These are phyloP conservation scores for Acanthamoeba royreba DNA, from an alignment of 208 protist genomes.

Conservation along the genomic window DNA sequence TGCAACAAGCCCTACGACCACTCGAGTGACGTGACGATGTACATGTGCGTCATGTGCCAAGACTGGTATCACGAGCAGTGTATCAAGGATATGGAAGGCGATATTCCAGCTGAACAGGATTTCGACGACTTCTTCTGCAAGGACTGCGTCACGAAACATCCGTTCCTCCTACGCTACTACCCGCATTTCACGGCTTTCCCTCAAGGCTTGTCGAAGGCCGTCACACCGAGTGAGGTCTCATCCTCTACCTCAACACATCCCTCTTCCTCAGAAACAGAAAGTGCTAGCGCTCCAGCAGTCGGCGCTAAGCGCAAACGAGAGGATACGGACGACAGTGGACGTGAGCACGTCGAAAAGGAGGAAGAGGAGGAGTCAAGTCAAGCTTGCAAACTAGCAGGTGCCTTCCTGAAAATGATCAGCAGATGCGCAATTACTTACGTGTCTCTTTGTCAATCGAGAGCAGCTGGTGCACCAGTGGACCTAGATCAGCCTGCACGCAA, in stretches of 20 bases:
- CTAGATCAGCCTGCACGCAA: neutral
- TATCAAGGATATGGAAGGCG: neutral
- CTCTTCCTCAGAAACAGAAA: neutral
- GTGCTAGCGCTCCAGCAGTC: neutral
- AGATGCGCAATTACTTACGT: too few species aligned
- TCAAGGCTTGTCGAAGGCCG: neutral
- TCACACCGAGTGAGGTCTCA: neutral
- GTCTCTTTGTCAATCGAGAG: too few species aligned
- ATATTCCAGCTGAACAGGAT: neutral
- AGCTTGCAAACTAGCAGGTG: neutral
- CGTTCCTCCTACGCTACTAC: neutral
- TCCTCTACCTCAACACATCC: neutral
- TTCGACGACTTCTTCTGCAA: conserved; percentile 9
- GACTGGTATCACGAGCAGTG: conserved; percentile 9
- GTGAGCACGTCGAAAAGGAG: neutral
- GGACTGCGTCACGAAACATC: neutral
- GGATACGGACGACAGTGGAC: neutral
- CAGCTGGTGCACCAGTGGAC: neutral
- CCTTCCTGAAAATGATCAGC: neutral
- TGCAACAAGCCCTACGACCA: conserved; percentile 22
- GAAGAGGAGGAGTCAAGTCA: too few species aligned
- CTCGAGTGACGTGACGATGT: neutral
- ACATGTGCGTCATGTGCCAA: neutral
- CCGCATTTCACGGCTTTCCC: neutral
- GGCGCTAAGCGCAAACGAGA: neutral